Evolutionary conservation across 306 rosid genomes (phyloP).

Genomic region (Cucurbita moschata): DNA sequence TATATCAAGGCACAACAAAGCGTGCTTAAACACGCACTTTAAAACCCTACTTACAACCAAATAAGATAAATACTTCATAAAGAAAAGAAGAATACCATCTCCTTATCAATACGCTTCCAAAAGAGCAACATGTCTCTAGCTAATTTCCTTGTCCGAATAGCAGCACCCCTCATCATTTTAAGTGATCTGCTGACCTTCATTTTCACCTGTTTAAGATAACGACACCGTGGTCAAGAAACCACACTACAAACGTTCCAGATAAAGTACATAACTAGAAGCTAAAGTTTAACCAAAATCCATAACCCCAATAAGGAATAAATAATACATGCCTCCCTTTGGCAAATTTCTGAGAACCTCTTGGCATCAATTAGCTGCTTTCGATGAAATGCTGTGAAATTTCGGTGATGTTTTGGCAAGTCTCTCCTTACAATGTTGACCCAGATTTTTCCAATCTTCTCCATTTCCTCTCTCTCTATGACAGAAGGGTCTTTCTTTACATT

Average conservation of each 20-base stretch:
- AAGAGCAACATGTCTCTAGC: slow-evolving; percentile 83
- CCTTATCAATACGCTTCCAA: slow-evolving; percentile 95
- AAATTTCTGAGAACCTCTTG: slow-evolving; percentile 78
- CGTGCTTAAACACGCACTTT: background rate
- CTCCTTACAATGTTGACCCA: slow-evolving; percentile 86
- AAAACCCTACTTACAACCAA: background rate
- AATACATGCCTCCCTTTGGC: slow-evolving; percentile 89
- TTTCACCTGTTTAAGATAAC: slow-evolving; percentile 44
- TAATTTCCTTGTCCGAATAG: slow-evolving; percentile 76
- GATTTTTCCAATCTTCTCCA: slow-evolving; percentile 64
- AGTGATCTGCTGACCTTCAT: slow-evolving; percentile 79
- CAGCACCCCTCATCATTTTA: slow-evolving; percentile 62
- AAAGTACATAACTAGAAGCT: slow-evolving; percentile 6
- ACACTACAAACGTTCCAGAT: background rate
- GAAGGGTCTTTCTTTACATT: slow-evolving; percentile 67
- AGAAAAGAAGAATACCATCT: slow-evolving; percentile 52
- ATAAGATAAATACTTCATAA: background rate
- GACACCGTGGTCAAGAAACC: background rate
- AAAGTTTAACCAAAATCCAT: background rate
- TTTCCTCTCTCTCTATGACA: slow-evolving; percentile 74
- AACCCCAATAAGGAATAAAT: background rate
- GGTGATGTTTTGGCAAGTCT: slow-evolving; percentile 82
- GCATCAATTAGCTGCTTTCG: slow-evolving; percentile 87
- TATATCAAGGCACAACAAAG: background rate
- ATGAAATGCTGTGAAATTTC: slow-evolving; percentile 53